phyloP scores from a whole-genome alignment of 2,329 filamentous ascomycete genomes.

The Coniochaeta hoffmannii region DNA sequence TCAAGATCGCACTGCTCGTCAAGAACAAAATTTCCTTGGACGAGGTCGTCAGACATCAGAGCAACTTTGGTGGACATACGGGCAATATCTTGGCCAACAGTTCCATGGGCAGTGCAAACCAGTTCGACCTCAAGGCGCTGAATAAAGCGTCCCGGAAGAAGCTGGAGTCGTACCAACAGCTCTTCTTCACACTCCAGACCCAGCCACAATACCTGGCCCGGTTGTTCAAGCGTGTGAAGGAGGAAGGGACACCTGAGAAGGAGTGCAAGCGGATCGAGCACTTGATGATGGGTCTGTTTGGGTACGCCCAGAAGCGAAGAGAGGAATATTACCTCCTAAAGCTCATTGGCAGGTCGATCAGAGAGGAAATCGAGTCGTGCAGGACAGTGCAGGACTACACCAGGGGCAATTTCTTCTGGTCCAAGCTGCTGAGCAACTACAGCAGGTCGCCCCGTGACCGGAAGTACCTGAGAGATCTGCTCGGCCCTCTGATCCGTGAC shows the following conservation, averaged over 20 bases:
- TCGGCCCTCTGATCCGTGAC: slow-evolving; percentile 79
- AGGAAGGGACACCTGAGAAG: slow-evolving; percentile 80
- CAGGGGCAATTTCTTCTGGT: slow-evolving; percentile 89
- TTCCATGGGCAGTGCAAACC: slow-evolving; percentile 82
- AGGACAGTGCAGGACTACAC: slow-evolving; percentile 73
- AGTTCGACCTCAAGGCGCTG: slow-evolving; percentile 91
- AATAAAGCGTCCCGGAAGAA: slow-evolving; percentile 96
- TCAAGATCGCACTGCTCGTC: slow-evolving; percentile 95
- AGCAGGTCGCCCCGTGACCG: slow-evolving; percentile 85
- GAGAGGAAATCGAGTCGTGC: slow-evolving; percentile 75
- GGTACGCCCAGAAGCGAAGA: slow-evolving; percentile 90
- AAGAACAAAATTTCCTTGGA: slow-evolving; percentile 99
- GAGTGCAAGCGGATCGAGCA: slow-evolving; percentile 90
- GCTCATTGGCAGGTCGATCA: slow-evolving; percentile 72
- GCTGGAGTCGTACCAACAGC: slow-evolving; percentile 91
- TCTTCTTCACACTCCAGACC: slow-evolving; percentile 96
- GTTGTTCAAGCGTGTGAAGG: slow-evolving; percentile 75
- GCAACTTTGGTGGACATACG: slow-evolving; percentile 86
- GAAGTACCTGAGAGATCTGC: slow-evolving; percentile 81
- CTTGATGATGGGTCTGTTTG: slow-evolving; percentile 92
- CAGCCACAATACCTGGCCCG: slow-evolving; percentile 91
- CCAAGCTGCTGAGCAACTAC: slow-evolving; percentile 78
- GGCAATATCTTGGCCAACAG: slow-evolving; percentile 79
- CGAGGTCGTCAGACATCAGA: slow-evolving; percentile 94
- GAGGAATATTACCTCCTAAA: slow-evolving; percentile 97